Evolutionary conservation across 129 eudicot genomes (phyloP), one percentile per base, ranked within the genome.

Genomic region (Smallanthus sonchifolius): DNA sequence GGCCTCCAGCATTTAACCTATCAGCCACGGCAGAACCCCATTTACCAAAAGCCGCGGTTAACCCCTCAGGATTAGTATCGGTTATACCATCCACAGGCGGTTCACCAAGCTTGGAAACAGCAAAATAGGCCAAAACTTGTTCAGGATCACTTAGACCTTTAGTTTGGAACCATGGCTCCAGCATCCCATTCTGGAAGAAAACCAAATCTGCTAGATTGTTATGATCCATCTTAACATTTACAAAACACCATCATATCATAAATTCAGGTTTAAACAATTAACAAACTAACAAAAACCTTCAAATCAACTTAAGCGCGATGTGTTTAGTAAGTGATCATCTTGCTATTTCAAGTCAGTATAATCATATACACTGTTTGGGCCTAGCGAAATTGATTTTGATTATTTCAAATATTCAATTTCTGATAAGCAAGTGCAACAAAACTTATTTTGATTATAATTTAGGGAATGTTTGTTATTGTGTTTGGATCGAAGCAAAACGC

Each of bases 121-220:
- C 99, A 80, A 94, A 90, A 77, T 94, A 94, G 40, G 99, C 99
- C 86, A 91, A 81, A 59, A 94, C 99, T 81, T 94, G 99, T 65
- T 79, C 90, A 2, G 96, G 91, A 65, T 85, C 86, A 72, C 90
- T 86, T 36, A 94, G 78, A 75, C 93, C 97, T 83, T 94, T 94
- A 85, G 90, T 88, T 48, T 91, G 52, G 64, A 90, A 91, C 99
- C 99, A 94, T 9, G 99, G 99, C 81, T 91, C 97, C 91, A 94
- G 77, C 99, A 94, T 94, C 68, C 99, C 99, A 61, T 94, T 94
- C 99, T 94, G 99, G 99, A 94, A 94, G 82, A 94, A 94, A 8
- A 94, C 94, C 99, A 94, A 94, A 83, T 94, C 99, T 94, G 98
- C 95, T 87, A 86, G 87, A 92, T 83, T 77, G 88, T 92, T 84